Evolutionary conservation across 2,329 filamentous ascomycete species (phyloP), one percentile per base, ranked within the genome.

Genomic region (Chalaropsis thielavioides): DNA sequence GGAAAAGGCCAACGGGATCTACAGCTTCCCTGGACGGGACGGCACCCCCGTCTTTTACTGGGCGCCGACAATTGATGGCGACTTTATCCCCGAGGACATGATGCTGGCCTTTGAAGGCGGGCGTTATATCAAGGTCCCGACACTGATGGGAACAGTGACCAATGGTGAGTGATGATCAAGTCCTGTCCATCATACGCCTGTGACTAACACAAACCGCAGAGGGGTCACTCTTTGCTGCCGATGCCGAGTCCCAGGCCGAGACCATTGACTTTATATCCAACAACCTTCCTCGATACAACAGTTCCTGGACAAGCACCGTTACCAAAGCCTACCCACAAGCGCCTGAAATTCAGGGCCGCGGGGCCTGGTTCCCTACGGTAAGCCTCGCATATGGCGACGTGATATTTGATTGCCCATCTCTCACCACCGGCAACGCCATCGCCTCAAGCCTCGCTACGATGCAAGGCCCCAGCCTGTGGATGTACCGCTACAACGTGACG

Each of bases 41-140:
- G 69, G 67, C 8, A 65, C 68, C 1, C 74, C 79, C 0, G 70
- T 75, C 0, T 82, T 80, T 69, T 81, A 80, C 72, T 82, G 77
- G 77, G 75, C 77, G 2, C 80, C 80, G 0, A 79, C 76, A 61
- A 71, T 81, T 5, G 80, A 82, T 65, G 80, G 78, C 7, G 74
- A 75, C 4, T 69, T 81, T 10, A 69, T 81, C 13, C 70, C 68
- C 3, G 78, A 79, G 64, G 71, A 75, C 10, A 76, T 78, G 1
- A 78, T 76, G 49, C 68, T 64, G 3, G 70, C 80, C 65, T 78
- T 77, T 51, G 70, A 72, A 6, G 68, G 70, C 1, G 76, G 77
- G 0, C 69, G 71, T 6, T 79, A 79, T 65, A 66, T 78, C 65
- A 71, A 74, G 38, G 76, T 81, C 31, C 79, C 79, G 0, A 68